Evolutionary conservation across 805 yeast species (phyloP), one percentile per base, ranked within the genome.

Genomic region (Brettanomyces custersianus): DNA sequence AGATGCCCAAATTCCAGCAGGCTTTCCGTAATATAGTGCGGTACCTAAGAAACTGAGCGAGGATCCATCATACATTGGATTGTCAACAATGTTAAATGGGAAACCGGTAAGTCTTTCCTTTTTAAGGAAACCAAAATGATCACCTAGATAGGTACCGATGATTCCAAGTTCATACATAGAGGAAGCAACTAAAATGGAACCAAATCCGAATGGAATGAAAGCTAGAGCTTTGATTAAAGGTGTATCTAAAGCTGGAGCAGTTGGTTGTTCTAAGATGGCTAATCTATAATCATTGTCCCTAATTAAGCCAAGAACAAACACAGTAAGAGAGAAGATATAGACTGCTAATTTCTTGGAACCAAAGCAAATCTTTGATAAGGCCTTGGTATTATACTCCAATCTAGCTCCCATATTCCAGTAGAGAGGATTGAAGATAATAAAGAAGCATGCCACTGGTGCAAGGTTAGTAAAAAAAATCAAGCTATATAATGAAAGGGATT

Each of bases 1-100:
- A 30, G 94, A 66, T 20, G 87, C 74, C 33, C 76, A 61, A 33
- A 92, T 51, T 19, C 98, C 98, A 1, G 95, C 81, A 22, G 96
- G 94, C 57, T 87, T 88, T 21, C 80, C 96, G 55, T 74, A 77
- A 73, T 79, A 81, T 46, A 92, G 66, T 4, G 94, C 90, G 29
- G 94, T 79, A 30, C 96, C 98, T 53, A 92, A 63, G 68, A 92
- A 92, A 35, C 94, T 77, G 46, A 90, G 63, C 17, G 88, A 74
- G 8, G 95, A 83, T 12, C 98, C 98, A 53, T 82, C 80, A 61
- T 92, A 92, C 98, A 92, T 92, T 45, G 98, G 98, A 60, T 92
- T 90, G 52, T 86, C 80, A 44, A 79, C 72, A 38, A 88, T 75
- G 50, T 79, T 88, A 72, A 92, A 92, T 12, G 98, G 98, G 72